phyloP scores from a whole-genome alignment of 2,329 filamentous ascomycete genomes.

The Trichocomaceae sp. region DNA sequence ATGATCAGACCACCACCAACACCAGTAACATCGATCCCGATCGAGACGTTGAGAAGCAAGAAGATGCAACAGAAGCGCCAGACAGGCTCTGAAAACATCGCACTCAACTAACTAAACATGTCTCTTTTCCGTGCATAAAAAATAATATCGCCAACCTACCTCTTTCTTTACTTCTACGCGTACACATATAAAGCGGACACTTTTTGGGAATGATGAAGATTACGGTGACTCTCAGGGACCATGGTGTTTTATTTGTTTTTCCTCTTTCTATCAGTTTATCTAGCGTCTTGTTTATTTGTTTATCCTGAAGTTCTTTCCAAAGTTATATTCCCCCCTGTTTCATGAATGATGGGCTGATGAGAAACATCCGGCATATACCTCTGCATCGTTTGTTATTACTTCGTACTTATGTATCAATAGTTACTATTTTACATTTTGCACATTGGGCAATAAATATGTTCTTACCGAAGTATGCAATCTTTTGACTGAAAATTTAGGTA shows the following conservation, averaged over 20 bases:
- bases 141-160: not conserved
- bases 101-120: not conserved
- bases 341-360: not conserved
- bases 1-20: not conserved
- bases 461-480: too few species aligned
- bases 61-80: not conserved
- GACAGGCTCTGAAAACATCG: not conserved
- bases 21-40: not conserved
- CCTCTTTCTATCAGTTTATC: not conserved
- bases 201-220: not conserved
- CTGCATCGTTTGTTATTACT: not conserved
- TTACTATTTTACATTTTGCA: not conserved
- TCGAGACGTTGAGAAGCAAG: conserved; percentile 8
- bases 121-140: too few species aligned
- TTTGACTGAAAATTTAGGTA: too few species aligned
- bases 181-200: not conserved
- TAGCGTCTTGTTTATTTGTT: not conserved
- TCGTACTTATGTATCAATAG: not conserved
- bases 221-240: too few species aligned
- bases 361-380: not conserved
- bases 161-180: not conserved
- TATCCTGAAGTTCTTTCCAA: not conserved
- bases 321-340: not conserved
- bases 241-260: not conserved
- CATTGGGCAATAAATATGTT: not conserved